Conservation (phyloP, 106 monocot genomes). For the Dendrobium chrysotoxum region DNA sequence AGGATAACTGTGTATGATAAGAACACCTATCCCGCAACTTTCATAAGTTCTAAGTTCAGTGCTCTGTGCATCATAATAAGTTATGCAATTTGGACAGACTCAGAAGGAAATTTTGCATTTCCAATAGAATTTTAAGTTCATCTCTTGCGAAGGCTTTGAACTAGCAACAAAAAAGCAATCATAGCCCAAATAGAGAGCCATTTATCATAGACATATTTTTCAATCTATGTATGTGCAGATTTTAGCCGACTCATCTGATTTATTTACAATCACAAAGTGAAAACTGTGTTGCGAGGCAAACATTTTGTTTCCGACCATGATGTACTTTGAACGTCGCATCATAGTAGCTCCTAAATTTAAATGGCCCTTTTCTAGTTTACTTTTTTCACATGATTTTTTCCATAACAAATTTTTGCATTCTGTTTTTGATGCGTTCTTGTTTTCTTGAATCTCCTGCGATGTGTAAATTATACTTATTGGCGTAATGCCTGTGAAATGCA, state of each 20-base stretch:
- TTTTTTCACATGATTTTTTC: not conserved
- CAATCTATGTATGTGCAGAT: not conserved
- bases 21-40: not conserved
- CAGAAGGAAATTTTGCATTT: not conserved
- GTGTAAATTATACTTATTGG: not conserved
- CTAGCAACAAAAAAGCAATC: not conserved
- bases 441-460: not conserved
- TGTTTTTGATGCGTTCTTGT: not conserved
- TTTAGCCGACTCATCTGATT: not conserved
- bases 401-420: not conserved
- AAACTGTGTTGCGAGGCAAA: not conserved
- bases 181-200: not conserved
- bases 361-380: not conserved
- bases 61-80: not conserved
- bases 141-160: not conserved
- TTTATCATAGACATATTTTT: not conserved
- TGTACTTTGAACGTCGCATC: not conserved
- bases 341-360: not conserved
- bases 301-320: not conserved
- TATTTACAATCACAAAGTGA: not conserved
- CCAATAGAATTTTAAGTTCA: too few species aligned
- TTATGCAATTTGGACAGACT: not conserved
- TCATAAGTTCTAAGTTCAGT: not conserved
- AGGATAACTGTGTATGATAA: not conserved
- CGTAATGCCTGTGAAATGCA: conserved; percentile 10